Evolutionary conservation across 164 flowering plant genomes (phyloP).

Genomic region (Kingdonia uniflora): DNA sequence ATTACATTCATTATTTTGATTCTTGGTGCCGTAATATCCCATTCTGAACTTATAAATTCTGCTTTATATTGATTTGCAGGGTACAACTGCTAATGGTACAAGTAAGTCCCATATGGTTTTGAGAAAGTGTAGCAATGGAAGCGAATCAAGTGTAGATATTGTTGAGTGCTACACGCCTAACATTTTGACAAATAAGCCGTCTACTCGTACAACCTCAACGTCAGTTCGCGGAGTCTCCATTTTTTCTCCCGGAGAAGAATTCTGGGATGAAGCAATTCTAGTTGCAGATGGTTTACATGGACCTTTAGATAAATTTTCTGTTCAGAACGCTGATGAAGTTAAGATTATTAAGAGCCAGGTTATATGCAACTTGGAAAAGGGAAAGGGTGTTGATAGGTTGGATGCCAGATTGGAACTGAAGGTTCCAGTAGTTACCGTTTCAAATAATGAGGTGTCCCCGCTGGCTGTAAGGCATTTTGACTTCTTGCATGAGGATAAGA

Average conservation of each 20-base stretch:
- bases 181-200: constrained; percentile 12
- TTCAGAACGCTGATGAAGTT: constrained; percentile 15
- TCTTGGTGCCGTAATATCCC: too few relatives aligned
- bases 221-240: constrained; percentile 54
- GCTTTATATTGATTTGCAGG: constrained; percentile 23
- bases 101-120: constrained; percentile 26
- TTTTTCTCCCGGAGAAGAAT: constrained; percentile 92
- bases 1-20: too few relatives aligned
- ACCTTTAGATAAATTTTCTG: constrained; percentile 20
- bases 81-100: constrained; percentile 8
- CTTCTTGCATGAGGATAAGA: constrained; percentile 53
- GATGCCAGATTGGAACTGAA: constrained; percentile 10
- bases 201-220: constrained; percentile 43
- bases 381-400: constrained; percentile 8
- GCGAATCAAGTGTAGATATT: constrained; percentile 10
- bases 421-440: constrained; percentile 10
- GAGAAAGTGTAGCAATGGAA: constrained; percentile 40
- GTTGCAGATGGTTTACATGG: constrained; percentile 63
- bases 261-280: constrained; percentile 90
- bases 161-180: constrained; percentile 40
- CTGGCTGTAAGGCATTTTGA: constrained; percentile 87
- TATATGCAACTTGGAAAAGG: constrained; percentile 12
- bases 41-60: constrained; percentile 1
- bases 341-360: constrained; percentile 11
- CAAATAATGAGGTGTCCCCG: constrained; percentile 44